Evolutionary conservation across 768 basidiomycete species (phyloP).

Genomic region (Suillus subaureus): DNA sequence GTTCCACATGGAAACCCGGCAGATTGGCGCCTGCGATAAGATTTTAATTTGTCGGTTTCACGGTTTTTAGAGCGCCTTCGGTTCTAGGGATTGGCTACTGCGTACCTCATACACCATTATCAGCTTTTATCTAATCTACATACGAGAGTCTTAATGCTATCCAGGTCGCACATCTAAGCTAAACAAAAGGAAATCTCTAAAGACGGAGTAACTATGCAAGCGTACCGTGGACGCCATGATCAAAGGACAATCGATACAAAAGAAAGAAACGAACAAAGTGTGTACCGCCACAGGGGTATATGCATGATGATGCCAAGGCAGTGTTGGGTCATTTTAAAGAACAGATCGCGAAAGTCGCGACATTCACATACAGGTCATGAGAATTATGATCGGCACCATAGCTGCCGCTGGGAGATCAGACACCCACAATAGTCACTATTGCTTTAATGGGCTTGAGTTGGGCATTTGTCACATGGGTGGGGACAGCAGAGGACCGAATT

Average conservation of each 20-base stretch:
- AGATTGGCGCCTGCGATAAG: slow-evolving; percentile 2
- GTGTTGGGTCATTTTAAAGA: not conserved
- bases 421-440: slow-evolving; percentile 39
- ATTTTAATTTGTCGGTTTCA: not conserved
- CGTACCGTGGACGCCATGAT: not conserved
- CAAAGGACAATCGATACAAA: not conserved
- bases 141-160: not conserved
- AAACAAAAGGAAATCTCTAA: not conserved
- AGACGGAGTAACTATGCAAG: not conserved
- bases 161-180: not conserved
- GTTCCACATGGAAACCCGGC: not conserved
- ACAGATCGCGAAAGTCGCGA: not conserved
- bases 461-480: slow-evolving; percentile 41
- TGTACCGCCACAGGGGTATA: not conserved
- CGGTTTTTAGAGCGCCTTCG: not conserved
- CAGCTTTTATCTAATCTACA: not conserved
- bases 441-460: slow-evolving; percentile 51
- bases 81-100: not conserved
- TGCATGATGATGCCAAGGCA: not conserved
- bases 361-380: not conserved
- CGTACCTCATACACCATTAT: not conserved
- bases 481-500: slow-evolving; percentile 40
- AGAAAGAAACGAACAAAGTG: no score
- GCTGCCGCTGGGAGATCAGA: slow-evolving; percentile 17
- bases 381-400: not conserved